Evolutionary conservation across 805 yeast species (phyloP).

Genomic region (Yamadazyma olivae): DNA sequence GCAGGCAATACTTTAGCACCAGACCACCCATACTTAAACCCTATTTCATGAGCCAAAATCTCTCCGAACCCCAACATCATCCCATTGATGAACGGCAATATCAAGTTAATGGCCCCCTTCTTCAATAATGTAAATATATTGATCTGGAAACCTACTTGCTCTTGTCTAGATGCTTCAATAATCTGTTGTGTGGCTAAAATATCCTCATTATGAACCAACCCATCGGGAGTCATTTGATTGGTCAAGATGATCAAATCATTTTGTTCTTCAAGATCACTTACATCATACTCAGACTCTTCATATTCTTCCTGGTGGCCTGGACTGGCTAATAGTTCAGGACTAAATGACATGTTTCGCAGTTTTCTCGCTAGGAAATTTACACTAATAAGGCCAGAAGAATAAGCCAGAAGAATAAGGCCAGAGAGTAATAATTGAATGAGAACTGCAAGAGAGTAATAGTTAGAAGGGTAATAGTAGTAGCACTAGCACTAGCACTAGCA

Average conservation of each 20-base stretch:
- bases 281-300: slow-evolving; percentile 8
- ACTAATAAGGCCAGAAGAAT: too few species aligned
- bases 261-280: slow-evolving; percentile 12
- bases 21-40: slow-evolving; percentile 72
- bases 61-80: slow-evolving; percentile 96
- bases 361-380: too few species aligned
- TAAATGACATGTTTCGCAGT: slow-evolving; percentile 9
- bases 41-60: slow-evolving; percentile 87
- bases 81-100: slow-evolving; percentile 89
- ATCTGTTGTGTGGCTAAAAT: slow-evolving; percentile 22
- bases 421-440: too few species aligned
- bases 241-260: slow-evolving; percentile 21
- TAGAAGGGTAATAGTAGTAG: too few species aligned
- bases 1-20: slow-evolving; percentile 61
- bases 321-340: slow-evolving; percentile 1
- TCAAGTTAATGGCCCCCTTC: slow-evolving; percentile 66
- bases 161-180: slow-evolving; percentile 12
- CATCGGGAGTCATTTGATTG: slow-evolving; percentile 29
- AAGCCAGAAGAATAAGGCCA: too few species aligned
- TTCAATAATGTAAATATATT: slow-evolving; percentile 17
- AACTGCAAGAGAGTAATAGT: too few species aligned
- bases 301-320: not conserved
- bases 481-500: too few species aligned
- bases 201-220: slow-evolving; percentile 25
- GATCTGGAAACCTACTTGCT: slow-evolving; percentile 7